Conservation (phyloP, 257 asterid genomes). For the Primulina eburnea region DNA sequence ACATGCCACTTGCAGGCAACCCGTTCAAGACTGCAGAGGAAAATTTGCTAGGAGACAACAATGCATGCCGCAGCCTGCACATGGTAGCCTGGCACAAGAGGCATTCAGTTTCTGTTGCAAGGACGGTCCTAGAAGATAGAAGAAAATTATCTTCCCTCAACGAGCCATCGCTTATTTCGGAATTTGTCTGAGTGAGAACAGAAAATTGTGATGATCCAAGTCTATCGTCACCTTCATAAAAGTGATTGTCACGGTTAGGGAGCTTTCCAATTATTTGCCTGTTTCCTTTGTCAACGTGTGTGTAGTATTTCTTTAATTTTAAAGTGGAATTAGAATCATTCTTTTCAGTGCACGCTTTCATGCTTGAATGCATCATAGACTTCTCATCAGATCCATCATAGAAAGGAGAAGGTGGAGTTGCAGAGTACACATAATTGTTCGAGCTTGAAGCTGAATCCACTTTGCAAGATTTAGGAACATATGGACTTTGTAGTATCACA, state of each 20-base stretch:
- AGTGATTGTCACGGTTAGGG: conserved; percentile 32
- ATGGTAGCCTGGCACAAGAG: conserved; percentile 84
- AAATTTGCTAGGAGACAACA: conserved; percentile 49
- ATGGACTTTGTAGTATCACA: conserved; percentile 78
- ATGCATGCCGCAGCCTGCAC: conserved; percentile 84
- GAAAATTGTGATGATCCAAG: conserved; percentile 47
- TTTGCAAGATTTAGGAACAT: conserved; percentile 76
- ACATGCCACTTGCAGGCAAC: conserved; percentile 48
- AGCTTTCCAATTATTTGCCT: conserved; percentile 41
- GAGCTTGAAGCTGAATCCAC: conserved; percentile 88
- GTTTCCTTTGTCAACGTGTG: conserved; percentile 65
- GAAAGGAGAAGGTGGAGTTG: conserved; percentile 85
- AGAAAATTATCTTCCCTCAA: conserved; percentile 50
- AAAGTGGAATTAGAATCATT: conserved; percentile 38
- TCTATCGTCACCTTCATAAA: conserved; percentile 44
- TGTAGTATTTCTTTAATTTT: conserved; percentile 61
- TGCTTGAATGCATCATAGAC: conserved; percentile 46
- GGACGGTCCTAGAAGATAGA: conserved; percentile 61
- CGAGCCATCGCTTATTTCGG: conserved; percentile 46
- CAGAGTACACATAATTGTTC: conserved; percentile 79
- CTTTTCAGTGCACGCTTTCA: conserved; percentile 48
- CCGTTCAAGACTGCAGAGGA: conserved; percentile 57
- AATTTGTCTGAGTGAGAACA: conserved; percentile 43
- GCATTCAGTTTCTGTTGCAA: conserved; percentile 91
- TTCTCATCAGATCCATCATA: conserved; percentile 67